Evolutionary conservation across 1,284 basidiomycete genomes (phyloP).

Genomic region (Exobasidium rhododendri): DNA sequence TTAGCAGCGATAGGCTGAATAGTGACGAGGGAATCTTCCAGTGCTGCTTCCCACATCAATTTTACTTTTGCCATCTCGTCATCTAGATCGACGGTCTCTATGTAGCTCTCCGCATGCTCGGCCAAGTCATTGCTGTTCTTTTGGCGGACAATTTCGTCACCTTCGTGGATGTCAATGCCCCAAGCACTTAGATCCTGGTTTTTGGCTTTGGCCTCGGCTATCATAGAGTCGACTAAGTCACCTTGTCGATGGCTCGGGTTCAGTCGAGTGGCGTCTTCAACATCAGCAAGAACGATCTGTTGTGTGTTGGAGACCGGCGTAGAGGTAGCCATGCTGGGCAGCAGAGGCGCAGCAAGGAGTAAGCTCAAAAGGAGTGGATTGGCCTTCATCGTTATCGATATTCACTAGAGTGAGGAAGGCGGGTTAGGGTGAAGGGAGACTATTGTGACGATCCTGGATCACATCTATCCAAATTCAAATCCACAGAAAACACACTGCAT

Average conservation of each 20-base stretch:
- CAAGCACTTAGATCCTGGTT: background rate
- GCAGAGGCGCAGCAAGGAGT: conserved; percentile 4
- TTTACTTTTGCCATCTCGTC: conserved; percentile 7
- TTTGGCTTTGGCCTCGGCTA: background rate
- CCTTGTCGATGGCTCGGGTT: background rate
- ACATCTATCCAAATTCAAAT: too few species aligned
- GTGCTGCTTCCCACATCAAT: conserved; percentile 3
- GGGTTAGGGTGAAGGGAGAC: too few species aligned
- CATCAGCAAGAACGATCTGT: conserved; percentile 6
- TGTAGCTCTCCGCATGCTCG: background rate
- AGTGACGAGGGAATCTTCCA: background rate
- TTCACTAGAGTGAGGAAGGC: background rate
- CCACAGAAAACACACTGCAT: too few species aligned
- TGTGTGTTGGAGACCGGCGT: conserved; percentile 4
- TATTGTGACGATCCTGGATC: too few species aligned
- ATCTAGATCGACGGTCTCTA: conserved; percentile 4
- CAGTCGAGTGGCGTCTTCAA: background rate
- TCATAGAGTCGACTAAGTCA: conserved; percentile 3
- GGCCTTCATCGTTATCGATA: background rate
- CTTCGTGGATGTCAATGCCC: background rate
- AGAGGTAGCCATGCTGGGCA: background rate
- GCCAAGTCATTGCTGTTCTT: background rate
- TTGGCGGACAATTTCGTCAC: too few species aligned
- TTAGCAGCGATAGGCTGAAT: background rate
- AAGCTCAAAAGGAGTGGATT: background rate